Evolutionary conservation across 495 filamentous ascomycete species (phyloP).

Genomic region (Daldinia vernicosa): DNA sequence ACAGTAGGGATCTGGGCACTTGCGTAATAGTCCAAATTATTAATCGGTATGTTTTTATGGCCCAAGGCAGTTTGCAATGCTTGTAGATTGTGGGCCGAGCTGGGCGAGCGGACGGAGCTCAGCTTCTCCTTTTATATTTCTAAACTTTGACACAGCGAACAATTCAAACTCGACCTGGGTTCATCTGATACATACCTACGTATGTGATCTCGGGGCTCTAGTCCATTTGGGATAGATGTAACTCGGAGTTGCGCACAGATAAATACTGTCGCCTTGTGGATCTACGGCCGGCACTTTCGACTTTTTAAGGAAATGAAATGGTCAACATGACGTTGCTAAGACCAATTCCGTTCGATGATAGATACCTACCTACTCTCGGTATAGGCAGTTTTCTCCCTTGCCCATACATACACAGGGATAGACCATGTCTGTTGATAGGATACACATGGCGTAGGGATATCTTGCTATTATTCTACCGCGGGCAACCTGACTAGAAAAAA

Average conservation of each 20-base stretch:
- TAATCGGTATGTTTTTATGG: background rate
- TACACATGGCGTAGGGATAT: background rate
- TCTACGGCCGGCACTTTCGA: conserved; percentile 20
- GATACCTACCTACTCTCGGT: conserved; percentile 13
- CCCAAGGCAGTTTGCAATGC: background rate
- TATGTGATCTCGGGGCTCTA: conserved; percentile 28
- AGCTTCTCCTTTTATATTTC: background rate
- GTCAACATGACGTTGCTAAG: conserved; percentile 33
- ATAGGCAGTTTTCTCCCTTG: conserved; percentile 21
- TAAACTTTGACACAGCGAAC: background rate
- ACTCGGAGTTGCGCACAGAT: conserved; percentile 17
- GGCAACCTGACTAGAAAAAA: background rate
- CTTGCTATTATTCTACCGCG: background rate
- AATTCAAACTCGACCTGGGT: background rate
- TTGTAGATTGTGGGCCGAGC: conserved; percentile 21
- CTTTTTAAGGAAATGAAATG: conserved; percentile 26
- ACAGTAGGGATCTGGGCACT: conserved; percentile 17
- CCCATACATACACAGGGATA: background rate
- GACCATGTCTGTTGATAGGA: background rate
- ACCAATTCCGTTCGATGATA: conserved; percentile 14
- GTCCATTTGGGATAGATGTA: conserved; percentile 28
- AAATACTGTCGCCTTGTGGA: conserved; percentile 26
- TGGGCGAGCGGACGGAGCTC: conserved; percentile 3
- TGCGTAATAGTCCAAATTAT: background rate
- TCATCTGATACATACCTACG: background rate